These are phyloP conservation scores for Plasmodium ovale DNA, from an alignment of 169 alveolate genomes.

Conservation along the genomic window DNA sequence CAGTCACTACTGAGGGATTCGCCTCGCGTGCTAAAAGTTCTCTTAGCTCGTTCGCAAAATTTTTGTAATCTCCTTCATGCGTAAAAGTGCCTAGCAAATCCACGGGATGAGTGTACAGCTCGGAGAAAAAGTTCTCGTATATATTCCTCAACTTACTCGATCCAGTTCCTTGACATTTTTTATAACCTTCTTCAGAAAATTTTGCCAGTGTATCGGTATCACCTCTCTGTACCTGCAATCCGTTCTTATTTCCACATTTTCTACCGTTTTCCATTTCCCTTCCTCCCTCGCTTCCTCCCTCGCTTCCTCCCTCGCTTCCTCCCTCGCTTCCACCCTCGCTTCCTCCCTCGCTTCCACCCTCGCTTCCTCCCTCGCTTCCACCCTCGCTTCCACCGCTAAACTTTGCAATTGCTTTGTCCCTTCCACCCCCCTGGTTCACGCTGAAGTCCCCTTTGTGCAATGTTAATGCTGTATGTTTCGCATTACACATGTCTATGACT, in stretches of 20 bases:
- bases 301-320: too few relatives aligned
- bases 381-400: too few relatives aligned
- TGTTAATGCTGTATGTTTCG: too few relatives aligned
- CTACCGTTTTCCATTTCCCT: not conserved
- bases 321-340: not conserved
- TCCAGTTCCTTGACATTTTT: not conserved
- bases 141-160: slow-evolving; percentile 7
- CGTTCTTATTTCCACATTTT: too few relatives aligned
- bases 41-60: slow-evolving; percentile 13
- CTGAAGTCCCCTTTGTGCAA: too few relatives aligned
- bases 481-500: slow-evolving; percentile 6
- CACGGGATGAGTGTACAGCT: slow-evolving; percentile 42
- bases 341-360: not conserved
- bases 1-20: not conserved
- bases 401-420: too few relatives aligned
- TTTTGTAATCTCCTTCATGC: not conserved
- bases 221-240: too few relatives aligned
- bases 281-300: not conserved
- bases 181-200: not conserved
- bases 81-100: slow-evolving; percentile 27
- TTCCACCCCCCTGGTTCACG: too few relatives aligned
- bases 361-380: not conserved
- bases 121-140: slow-evolving; percentile 41
- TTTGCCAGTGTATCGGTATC: too few relatives aligned
- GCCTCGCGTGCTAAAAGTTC: not conserved